These are phyloP conservation scores for Penicillium sumatraense DNA, from an alignment of 2,329 filamentous ascomycete species.

Conservation along the genomic window DNA sequence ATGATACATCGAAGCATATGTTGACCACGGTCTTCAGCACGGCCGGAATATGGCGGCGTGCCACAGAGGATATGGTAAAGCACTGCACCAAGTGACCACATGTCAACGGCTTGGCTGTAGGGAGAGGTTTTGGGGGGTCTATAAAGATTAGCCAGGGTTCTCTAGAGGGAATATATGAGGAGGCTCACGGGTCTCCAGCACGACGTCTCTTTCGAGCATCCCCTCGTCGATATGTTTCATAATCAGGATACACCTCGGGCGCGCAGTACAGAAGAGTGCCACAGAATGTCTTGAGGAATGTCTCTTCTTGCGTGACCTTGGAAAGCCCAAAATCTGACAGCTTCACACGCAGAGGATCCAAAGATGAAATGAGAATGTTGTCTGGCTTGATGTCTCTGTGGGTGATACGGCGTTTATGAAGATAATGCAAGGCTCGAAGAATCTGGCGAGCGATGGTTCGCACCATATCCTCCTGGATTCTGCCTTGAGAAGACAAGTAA, in stretches of 20 bases:
- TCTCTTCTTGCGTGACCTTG: constrained; percentile 90
- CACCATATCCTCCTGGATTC: constrained; percentile 70
- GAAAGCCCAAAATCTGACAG: constrained; percentile 96
- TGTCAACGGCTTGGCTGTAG: constrained; percentile 90
- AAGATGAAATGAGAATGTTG: constrained; percentile 83
- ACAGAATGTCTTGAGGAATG: constrained; percentile 94
- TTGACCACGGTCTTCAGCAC: constrained; percentile 73
- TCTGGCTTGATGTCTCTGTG: constrained; percentile 99
- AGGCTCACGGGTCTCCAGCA: constrained; percentile 50
- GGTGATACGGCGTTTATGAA: constrained; percentile 87
- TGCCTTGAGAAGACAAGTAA: constrained; percentile 65
- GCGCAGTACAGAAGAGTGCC: constrained; percentile 95
- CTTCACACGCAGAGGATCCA: constrained; percentile 79
- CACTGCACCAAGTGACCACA: constrained; percentile 95
- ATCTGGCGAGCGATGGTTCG: constrained; percentile 71
- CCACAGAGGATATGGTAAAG: constrained; percentile 84
- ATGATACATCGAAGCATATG: constrained; percentile 83
- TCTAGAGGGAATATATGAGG: not conserved
- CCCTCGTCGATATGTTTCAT: constrained; percentile 66
- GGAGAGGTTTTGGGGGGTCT: constrained; percentile 59
- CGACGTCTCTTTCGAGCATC: constrained; percentile 68
- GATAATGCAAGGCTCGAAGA: constrained; percentile 79
- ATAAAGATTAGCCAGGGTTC: constrained; percentile 31
- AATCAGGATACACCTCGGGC: constrained; percentile 91
- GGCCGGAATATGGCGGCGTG: constrained; percentile 78